Evolutionary conservation across 345 rosid genomes (phyloP).

Genomic region (Euphorbia pulcherrima): DNA sequence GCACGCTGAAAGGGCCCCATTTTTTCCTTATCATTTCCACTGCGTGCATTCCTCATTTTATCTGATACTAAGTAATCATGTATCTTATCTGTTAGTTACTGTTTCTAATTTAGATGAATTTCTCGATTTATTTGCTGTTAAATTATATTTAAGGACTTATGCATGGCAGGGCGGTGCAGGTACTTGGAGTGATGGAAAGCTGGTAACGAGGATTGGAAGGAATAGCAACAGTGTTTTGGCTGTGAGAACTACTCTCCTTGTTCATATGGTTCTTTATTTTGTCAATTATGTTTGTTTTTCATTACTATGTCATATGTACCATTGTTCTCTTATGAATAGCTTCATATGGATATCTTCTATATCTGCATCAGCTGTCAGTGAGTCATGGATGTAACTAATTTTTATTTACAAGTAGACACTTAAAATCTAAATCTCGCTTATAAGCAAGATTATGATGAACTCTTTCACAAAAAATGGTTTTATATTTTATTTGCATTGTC

Average conservation of each 20-base stretch:
- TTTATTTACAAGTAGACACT: neutral
- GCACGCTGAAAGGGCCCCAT: neutral
- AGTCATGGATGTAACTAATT: constrained; percentile 6
- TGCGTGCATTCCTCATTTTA: neutral
- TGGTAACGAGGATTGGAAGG: constrained; percentile 93
- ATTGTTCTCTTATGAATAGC: neutral
- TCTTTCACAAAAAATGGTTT: neutral
- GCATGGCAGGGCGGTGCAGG: constrained; percentile 99
- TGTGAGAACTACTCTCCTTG: constrained; percentile 41
- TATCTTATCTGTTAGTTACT: neutral
- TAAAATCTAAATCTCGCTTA: neutral
- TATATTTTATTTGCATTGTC: neutral
- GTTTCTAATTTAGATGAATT: neutral
- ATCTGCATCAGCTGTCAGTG: neutral
- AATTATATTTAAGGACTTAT: constrained; percentile 59
- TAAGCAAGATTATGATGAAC: neutral
- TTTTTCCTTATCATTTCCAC: neutral
- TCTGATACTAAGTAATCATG: neutral
- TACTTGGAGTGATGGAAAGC: constrained; percentile 99
- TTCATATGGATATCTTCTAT: neutral
- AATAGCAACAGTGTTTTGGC: constrained; percentile 78
- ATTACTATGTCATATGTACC: neutral
- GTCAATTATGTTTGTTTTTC: neutral
- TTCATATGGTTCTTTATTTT: neutral
- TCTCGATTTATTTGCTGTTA: constrained; percentile 13